Percentiles rank a stretch among this genome's conserved stretches.
Conservation (phyloP, 2,329 filamentous ascomycete genomes). For the Neophaeococcomyces mojaviensis region DNA sequence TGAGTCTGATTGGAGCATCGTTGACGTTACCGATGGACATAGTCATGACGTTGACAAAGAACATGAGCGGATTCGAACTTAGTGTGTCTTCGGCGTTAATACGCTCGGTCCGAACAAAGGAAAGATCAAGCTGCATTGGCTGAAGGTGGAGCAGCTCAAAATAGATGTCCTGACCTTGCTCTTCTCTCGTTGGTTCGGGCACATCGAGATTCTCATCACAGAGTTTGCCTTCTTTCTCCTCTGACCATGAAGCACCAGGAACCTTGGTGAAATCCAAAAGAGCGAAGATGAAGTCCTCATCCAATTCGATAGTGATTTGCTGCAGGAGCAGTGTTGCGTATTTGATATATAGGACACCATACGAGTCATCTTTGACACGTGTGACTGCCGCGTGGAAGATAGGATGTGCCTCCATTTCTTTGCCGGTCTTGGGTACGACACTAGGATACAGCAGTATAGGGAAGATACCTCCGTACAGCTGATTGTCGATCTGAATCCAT, state of each 20-base stretch:
- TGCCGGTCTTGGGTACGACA: constrained; percentile 92
- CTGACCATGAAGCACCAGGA: constrained; percentile 79
- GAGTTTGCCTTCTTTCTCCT: constrained; percentile 73
- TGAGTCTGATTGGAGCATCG: constrained; percentile 88
- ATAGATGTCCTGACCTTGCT: constrained; percentile 88
- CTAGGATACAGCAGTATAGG: constrained; percentile 95
- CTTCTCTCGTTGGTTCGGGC: constrained; percentile 78
- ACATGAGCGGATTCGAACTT: constrained; percentile 91
- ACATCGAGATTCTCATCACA: constrained; percentile 88
- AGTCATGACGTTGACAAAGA: constrained; percentile 95
- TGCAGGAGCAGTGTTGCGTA: constrained; percentile 90
- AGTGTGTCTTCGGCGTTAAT: constrained; percentile 95
- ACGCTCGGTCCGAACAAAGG: constrained; percentile 91
- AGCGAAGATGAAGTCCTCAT: constrained; percentile 97
- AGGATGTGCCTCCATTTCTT: constrained; percentile 92
- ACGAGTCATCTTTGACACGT: constrained; percentile 94
- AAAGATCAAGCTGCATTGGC: constrained; percentile 95
- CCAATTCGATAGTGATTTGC: constrained; percentile 95
- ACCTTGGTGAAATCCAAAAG: constrained; percentile 92
- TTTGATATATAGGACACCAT: constrained; percentile 96
- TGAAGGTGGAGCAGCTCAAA: constrained; percentile 96
- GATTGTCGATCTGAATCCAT: constrained; percentile 98
- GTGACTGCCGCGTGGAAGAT: constrained; percentile 89
- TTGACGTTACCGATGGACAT: constrained; percentile 99
- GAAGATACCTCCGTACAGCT: constrained; percentile 96